Evolutionary conservation across 2,329 filamentous ascomycete species (phyloP).

Genomic region (Coniochaeta sp.): DNA sequence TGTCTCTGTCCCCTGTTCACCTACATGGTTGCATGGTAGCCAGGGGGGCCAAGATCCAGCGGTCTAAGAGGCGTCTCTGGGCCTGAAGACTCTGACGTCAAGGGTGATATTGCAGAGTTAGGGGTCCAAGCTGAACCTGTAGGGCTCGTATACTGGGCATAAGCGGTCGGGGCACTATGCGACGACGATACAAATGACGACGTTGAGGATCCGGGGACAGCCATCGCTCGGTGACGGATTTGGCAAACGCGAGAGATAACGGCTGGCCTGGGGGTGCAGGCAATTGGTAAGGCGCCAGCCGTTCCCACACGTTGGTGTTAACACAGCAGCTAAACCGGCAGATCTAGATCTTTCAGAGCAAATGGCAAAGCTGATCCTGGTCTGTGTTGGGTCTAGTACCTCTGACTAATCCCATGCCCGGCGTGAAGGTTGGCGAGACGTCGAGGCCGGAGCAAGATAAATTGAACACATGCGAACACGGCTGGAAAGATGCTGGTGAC

Average conservation of each 20-base stretch:
- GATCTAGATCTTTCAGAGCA: neutral
- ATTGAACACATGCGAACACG: neutral
- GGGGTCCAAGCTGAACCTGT: constrained; percentile 38
- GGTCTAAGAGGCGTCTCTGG: constrained; percentile 32
- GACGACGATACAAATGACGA: constrained; percentile 38
- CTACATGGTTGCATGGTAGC: constrained; percentile 47
- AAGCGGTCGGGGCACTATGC: constrained; percentile 30
- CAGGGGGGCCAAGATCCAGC: constrained; percentile 43
- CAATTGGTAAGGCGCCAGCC: neutral
- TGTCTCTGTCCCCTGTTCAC: neutral
- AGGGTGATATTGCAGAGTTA: constrained; percentile 36
- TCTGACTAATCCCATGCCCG: neutral
- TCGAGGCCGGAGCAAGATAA: neutral
- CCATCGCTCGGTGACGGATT: constrained; percentile 12
- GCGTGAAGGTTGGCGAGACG: neutral
- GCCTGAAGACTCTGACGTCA: constrained; percentile 29
- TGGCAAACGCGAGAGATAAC: constrained; percentile 1
- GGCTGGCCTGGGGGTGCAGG: neutral
- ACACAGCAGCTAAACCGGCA: neutral
- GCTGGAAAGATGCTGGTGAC: neutral
- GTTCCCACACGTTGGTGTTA: neutral
- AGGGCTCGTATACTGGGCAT: constrained; percentile 33
- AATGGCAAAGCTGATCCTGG: neutral
- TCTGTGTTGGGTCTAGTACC: neutral
- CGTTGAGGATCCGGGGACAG: constrained; percentile 14